Evolutionary conservation across 164 flowering plant species (phyloP), one percentile per base, ranked within the genome.

Genomic region (Hamamelis virginiana): DNA sequence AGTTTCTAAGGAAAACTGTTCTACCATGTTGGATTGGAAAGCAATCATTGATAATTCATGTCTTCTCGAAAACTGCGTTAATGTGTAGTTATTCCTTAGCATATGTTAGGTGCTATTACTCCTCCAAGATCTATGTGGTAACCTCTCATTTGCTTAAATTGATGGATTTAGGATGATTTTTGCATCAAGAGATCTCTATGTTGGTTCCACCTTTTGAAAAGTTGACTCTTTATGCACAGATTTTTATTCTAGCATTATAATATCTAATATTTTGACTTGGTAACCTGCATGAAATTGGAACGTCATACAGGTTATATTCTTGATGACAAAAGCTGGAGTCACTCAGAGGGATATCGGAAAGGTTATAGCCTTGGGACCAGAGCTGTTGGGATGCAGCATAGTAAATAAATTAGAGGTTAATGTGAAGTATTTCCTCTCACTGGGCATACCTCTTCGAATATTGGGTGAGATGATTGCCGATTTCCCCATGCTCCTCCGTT

Each of bases 391-490:
- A 38, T 87, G 96, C 83, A 89, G 89, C 76, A 86, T 92, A 66
- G 77, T 55, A 16, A 69, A 84, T 47, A 95, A 91, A 77, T 86
- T 92, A 58, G 97, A 95, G 56, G 84, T 80, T 28, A 87, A 83
- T 73, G 83, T 91, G 55, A 92, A 90, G 73, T 95, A 91, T 76
- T 89, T 86, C 69, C 75, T 91, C 27, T 94, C 98, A n/a, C 85
- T 94, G 62, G 97, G 98, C 58, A 89, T 94, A 38, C 71, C 69
- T 27, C 72, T 72, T 55, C 77, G 64, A 59, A 77, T 71, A 22
- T 65, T 92, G 53, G 98, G 98, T 16, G 87, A 84, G 69, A 92
- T 92, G 98, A 79, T 94, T 69, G 89, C 91, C 28, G 92, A 92
- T 83, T 94, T 94, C 70, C 98, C 97, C 33, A 81, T 85, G 86